phyloP scores from a whole-genome alignment of 2,329 filamentous ascomycete genomes.

The Diplodia seriata region DNA sequence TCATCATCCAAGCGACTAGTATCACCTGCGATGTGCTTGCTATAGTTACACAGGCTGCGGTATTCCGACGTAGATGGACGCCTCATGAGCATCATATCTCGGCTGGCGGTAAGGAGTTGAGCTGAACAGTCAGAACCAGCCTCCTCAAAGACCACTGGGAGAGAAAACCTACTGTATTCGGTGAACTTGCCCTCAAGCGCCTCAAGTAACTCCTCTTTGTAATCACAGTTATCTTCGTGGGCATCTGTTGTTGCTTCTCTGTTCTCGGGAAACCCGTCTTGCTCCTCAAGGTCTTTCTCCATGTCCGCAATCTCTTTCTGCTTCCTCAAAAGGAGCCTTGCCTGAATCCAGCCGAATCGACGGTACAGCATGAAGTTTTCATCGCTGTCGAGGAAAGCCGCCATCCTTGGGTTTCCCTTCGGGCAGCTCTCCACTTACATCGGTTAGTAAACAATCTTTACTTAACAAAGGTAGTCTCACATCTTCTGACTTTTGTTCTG shows the following conservation, averaged over 20 bases:
- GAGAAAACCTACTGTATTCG: neutral
- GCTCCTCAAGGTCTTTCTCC: conserved; percentile 33
- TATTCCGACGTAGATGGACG: neutral
- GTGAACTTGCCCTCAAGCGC: neutral
- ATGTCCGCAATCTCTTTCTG: conserved; percentile 39
- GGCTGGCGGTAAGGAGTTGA: neutral
- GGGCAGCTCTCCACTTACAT: conserved; percentile 36
- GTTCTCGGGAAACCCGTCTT: neutral
- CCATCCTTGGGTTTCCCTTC: conserved; percentile 48
- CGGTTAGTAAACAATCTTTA: too few relatives aligned
- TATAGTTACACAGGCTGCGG: neutral
- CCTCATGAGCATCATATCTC: neutral
- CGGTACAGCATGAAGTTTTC: conserved; percentile 53
- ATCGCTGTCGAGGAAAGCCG: conserved; percentile 52
- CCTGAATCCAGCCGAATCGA: conserved; percentile 52
- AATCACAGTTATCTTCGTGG: neutral
- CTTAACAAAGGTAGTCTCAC: too few relatives aligned
- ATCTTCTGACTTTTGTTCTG: too few relatives aligned
- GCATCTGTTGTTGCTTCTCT: neutral
- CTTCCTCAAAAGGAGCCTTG: conserved; percentile 46
- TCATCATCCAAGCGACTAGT: conserved; percentile 34
- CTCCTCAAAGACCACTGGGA: fast-evolving
- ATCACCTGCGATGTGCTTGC: too few relatives aligned
- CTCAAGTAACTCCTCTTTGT: neutral
- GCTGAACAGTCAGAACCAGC: neutral